phyloP scores from a whole-genome alignment of 768 basidiomycete genomes.

The Leucosporidium yakuticum region DNA sequence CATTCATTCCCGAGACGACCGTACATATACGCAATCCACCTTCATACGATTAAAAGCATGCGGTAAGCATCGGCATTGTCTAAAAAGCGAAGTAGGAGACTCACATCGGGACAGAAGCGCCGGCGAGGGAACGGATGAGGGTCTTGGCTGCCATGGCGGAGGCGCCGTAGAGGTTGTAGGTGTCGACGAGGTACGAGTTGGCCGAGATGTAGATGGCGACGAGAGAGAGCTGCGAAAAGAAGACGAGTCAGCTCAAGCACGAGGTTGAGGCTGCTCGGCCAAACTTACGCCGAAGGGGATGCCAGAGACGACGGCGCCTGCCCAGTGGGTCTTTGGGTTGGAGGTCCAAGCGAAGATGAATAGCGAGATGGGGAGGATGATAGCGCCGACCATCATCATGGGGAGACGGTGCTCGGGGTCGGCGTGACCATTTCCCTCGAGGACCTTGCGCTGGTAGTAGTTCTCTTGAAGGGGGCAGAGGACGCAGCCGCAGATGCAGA shows the following conservation, averaged over 20 bases:
- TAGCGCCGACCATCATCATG: slow-evolving; percentile 39
- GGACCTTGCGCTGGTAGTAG: slow-evolving; percentile 30
- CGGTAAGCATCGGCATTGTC: too few relatives aligned
- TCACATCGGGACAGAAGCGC: slow-evolving; percentile 39
- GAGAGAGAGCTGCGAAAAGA: slow-evolving; percentile 30
- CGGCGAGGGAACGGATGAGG: slow-evolving; percentile 35
- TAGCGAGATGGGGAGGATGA: slow-evolving; percentile 42
- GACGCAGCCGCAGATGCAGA: slow-evolving; percentile 34
- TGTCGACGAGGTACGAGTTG: slow-evolving; percentile 37
- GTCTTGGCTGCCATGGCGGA: slow-evolving; percentile 41
- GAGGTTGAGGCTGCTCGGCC: neutral
- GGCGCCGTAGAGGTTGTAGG: slow-evolving; percentile 25
- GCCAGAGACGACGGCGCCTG: slow-evolving; percentile 32
- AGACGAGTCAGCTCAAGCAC: neutral
- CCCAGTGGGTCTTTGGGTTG: slow-evolving; percentile 39
- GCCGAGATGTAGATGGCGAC: slow-evolving; percentile 39
- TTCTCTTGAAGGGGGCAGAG: slow-evolving; percentile 38
- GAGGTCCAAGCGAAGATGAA: slow-evolving; percentile 44
- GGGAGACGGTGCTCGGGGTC: slow-evolving; percentile 37
- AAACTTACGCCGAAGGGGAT: slow-evolving; percentile 30
- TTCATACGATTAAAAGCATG: neutral
- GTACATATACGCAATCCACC: slow-evolving; percentile 37
- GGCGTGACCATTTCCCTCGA: slow-evolving; percentile 10
- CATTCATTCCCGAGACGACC: neutral
- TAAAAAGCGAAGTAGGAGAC: slow-evolving; percentile 27